A percentile compares a stretch with the other conserved stretches of the same genome.
phyloP scores from a whole-genome alignment of 2,329 filamentous ascomycete species.

The Aspergillus melleus region DNA sequence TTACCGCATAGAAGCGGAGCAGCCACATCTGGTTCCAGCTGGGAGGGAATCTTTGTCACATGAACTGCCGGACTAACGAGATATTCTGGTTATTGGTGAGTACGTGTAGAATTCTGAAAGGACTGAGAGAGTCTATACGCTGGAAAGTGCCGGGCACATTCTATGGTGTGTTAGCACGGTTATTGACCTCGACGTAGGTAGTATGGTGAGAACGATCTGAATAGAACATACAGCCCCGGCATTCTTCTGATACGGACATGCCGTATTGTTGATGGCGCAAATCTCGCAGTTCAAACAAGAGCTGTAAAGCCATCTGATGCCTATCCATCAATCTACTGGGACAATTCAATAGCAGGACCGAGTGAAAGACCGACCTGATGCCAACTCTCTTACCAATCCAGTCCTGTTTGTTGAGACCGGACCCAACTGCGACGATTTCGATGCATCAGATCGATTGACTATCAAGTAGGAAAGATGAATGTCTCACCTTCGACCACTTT shows the following conservation, averaged over 20 bases:
- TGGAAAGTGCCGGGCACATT: slow-evolving; percentile 42
- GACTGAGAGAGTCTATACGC: slow-evolving; percentile 19
- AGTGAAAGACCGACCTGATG: slow-evolving; percentile 27
- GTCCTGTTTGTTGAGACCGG: slow-evolving; percentile 23
- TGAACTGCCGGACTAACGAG: slow-evolving; percentile 37
- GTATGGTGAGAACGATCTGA: background rate
- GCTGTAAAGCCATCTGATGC: slow-evolving; percentile 38
- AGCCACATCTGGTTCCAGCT: slow-evolving; percentile 32
- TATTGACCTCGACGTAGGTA: background rate
- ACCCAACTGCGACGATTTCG: slow-evolving; percentile 23
- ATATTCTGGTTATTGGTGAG: slow-evolving; percentile 27
- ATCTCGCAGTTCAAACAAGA: slow-evolving; percentile 41
- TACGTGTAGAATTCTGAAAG: background rate
- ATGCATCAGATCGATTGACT: background rate
- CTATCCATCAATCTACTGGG: slow-evolving; percentile 18
- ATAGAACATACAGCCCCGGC: slow-evolving; percentile 34
- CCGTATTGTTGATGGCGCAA: slow-evolving; percentile 39
- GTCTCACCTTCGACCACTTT: slow-evolving; percentile 36
- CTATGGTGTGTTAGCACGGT: slow-evolving; percentile 16
- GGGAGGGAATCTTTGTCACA: slow-evolving; percentile 36
- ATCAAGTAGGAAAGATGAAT: background rate
- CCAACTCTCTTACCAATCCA: slow-evolving; percentile 35
- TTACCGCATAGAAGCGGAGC: slow-evolving; percentile 40
- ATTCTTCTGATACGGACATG: slow-evolving; percentile 40
- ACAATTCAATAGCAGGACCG: background rate